Base-by-base conservation (phyloP, 208 protist species). In the Trypanosoma melophagium region DNA sequence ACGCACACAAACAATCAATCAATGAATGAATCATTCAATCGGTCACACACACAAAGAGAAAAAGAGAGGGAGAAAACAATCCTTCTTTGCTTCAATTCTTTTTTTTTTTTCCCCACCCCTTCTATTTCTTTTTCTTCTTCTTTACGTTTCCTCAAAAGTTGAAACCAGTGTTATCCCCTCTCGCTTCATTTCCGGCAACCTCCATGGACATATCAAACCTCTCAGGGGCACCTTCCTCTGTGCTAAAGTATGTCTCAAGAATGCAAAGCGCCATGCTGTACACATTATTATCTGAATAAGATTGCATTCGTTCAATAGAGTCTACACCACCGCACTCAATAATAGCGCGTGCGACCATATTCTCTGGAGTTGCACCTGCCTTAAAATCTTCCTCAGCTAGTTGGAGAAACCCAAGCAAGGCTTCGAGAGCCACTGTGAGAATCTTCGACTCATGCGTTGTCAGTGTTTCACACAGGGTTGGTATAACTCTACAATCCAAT, bases 391-490 rank as follows among this genome's bases (percentile, higher is more conserved):
- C 81, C 57, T 89, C 81, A 16, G 82, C 91, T 53, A 84, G 41
- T 52, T 86, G 75, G 19, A 99, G 90, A 70, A 99, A 97, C 65
- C 97, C 97, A 69, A 97, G 90, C n/a, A 99, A 63, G 8, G 93
- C 97, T 77, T 99, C 97, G 14, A 99, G 89, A 0, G 95, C 87
- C 3, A 99, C 92, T 16, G 69, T 91, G 19, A 99, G 74, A 62
- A 98, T 97, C 69, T 96, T 96, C 22, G 73, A 19, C 59, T 99
- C 98, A 67, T 81, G 80, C 22, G 81, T 80, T 12, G 44, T 59
- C 22, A 99, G 85, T n/a, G 98, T 65, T 44, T 98, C 91, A 76
- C 94, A 98, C 22, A 99, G 78, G n/a, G 88, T 88, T 14, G 75
- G 69, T 51, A 99, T 94, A 61, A 87, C 87, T 49, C 88, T 93